Percentiles rank a stretch among this genome's conserved stretches.
phyloP scores from a whole-genome alignment of 2,329 filamentous ascomycete genomes.

The Coleophoma crateriformis region DNA sequence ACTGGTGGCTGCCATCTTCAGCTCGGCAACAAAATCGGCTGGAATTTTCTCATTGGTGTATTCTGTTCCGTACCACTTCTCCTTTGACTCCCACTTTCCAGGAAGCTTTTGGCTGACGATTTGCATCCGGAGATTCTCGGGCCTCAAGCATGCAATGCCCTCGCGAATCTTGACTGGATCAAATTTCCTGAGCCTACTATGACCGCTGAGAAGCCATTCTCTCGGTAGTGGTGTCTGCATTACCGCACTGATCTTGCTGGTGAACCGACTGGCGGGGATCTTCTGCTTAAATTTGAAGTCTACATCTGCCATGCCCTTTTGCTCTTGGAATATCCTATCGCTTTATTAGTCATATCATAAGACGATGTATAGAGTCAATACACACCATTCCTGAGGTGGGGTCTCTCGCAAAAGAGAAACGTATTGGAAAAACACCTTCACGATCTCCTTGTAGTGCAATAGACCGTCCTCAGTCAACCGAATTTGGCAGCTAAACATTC shows the following conservation, averaged over 20 bases:
- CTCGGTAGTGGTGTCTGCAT: conserved; percentile 91
- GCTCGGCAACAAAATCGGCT: conserved; percentile 64
- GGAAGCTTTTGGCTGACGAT: conserved; percentile 80
- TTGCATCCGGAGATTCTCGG: conserved; percentile 84
- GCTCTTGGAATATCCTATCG: conserved; percentile 75
- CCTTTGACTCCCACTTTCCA: conserved; percentile 78
- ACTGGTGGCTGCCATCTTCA: conserved; percentile 58
- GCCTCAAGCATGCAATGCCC: conserved; percentile 67
- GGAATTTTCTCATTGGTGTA: conserved; percentile 81
- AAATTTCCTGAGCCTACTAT: conserved; percentile 69
- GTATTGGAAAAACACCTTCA: conserved; percentile 71
- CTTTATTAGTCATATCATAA: neutral
- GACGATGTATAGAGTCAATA: neutral
- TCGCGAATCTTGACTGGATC: conserved; percentile 70
- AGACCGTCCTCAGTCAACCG: conserved; percentile 60
- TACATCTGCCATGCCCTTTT: conserved; percentile 84
- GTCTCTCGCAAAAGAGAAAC: conserved; percentile 77
- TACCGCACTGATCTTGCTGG: conserved; percentile 73
- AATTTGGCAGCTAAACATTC: conserved; percentile 60
- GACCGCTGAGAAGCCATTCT: conserved; percentile 81
- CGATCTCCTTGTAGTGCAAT: conserved; percentile 55
- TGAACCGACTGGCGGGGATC: conserved; percentile 81
- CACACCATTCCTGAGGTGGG: conserved; percentile 68
- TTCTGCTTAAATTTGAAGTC: conserved; percentile 96
- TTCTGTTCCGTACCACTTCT: conserved; percentile 98